Evolutionary conservation across 2,329 filamentous ascomycete genomes (phyloP), one percentile per base, ranked within the genome.

Genomic region (Apiospora kogelbergensis): DNA sequence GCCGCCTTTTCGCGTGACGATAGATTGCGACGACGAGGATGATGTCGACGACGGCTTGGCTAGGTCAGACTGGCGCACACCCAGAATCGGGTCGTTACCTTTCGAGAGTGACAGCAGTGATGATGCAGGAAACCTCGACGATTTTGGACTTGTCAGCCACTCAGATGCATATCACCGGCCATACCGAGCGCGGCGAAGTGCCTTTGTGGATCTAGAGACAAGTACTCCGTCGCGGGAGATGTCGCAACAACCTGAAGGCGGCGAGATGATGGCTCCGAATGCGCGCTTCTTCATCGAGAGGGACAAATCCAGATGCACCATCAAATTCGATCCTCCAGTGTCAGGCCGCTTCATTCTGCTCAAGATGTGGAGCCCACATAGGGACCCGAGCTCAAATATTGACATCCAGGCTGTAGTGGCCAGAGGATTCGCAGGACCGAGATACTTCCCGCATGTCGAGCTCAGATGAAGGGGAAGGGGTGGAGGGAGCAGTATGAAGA

Each of bases 381-480:
- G 89, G 33, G 89, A 90, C 64, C 85, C 88, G 4, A 74, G 78
- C 6, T 84, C 84, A 69, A 97, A 97, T 75, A 97, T 98, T 72
- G 94, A 97, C 77, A 94, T 98, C 46, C 92, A 97, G 79, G 93
- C 91, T 63, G 90, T 98, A 30, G 87, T 94, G 69, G 92, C 91
- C 1, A 91, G 92, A 75, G 95, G 95, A 0, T 98, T 91, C 80
- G 93, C 93, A 0, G 95, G 95, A 5, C 92, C 93, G 11, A 88
- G 95, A 70, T 97, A 91, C 79, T 96, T 97, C 76, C 93, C 93
- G 9, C 88, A 90, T 2, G 81, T 90, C 37, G 85, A 91, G 60
- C 77, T 91, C 73, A 83, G 88, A 71, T 93, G 37, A 10, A 40
- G 37, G 30, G 33, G 26, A 40, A 1, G 33, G 9, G 33, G 17